These are phyloP conservation scores for Coprinopsis marcescibilis DNA, from an alignment of 768 basidiomycete genomes.

Conservation along the genomic window DNA sequence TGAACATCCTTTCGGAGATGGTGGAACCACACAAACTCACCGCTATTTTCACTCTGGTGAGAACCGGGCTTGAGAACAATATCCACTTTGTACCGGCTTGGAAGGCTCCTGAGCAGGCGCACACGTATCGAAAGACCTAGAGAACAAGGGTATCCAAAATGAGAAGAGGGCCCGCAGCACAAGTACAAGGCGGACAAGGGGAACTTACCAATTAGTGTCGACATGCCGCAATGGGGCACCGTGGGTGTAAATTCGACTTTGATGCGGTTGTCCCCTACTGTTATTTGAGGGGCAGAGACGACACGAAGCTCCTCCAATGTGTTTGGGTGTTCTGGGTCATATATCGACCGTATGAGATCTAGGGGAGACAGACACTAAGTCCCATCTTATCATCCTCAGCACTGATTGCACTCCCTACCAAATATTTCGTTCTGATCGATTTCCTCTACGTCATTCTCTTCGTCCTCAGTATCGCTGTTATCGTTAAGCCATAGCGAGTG, in stretches of 20 bases:
- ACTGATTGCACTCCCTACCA: slow-evolving; percentile 42
- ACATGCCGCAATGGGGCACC: slow-evolving; percentile 96
- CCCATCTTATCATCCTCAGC: neutral
- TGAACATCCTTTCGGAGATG: neutral
- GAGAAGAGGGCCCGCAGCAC: neutral
- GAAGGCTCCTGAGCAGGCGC: slow-evolving; percentile 81
- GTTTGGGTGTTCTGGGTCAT: slow-evolving; percentile 93
- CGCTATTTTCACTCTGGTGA: slow-evolving; percentile 89
- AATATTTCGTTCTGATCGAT: slow-evolving; percentile 94
- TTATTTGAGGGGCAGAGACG: slow-evolving; percentile 85
- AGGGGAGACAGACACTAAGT: slow-evolving; percentile 4
- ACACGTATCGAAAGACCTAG: slow-evolving; percentile 94
- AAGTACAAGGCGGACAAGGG: slow-evolving; percentile 4
- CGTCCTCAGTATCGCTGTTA: slow-evolving; percentile 35
- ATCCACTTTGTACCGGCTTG: slow-evolving; percentile 91
- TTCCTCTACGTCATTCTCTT: slow-evolving; percentile 52
- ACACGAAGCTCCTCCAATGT: slow-evolving; percentile 93
- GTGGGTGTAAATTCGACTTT: slow-evolving; percentile 95
- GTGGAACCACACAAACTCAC: slow-evolving; percentile 39
- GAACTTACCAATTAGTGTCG: slow-evolving; percentile 81
- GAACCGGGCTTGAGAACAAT: slow-evolving; percentile 90
- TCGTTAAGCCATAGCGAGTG: slow-evolving; percentile 63
- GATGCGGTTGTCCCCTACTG: slow-evolving; percentile 52
- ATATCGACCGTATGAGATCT: slow-evolving; percentile 91
- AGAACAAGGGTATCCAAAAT: slow-evolving; percentile 4